These are phyloP conservation scores for Backusella westeae DNA, from an alignment of 192 early-diverging fungal genomes.

Conservation along the genomic window DNA sequence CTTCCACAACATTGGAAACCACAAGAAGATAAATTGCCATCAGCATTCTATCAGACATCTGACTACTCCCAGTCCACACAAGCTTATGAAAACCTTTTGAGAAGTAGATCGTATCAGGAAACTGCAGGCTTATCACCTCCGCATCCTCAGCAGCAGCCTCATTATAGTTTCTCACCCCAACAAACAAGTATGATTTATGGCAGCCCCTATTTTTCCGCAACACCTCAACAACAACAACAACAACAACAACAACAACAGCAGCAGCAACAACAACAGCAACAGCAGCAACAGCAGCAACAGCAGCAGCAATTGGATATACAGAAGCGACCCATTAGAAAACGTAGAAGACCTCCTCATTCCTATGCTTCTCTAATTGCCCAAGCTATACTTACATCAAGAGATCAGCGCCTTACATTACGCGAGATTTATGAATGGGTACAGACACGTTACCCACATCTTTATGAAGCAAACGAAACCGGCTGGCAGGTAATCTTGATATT, in stretches of 20 bases:
- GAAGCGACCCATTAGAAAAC: conserved; percentile 21
- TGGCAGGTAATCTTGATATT: conserved; percentile 67
- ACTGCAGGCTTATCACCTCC: background rate
- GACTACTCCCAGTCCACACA: conserved; percentile 9
- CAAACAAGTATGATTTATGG: conserved; percentile 5
- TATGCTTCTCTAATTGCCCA: conserved; percentile 83
- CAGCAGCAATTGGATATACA: conserved; percentile 11
- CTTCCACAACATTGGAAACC: background rate
- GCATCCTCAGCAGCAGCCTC: background rate
- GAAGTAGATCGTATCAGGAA: background rate
- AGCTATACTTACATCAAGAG: conserved; percentile 64
- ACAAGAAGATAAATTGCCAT: conserved; percentile 4
- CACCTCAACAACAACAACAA: background rate
- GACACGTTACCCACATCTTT: conserved; percentile 69
- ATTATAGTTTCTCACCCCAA: conserved; percentile 7
- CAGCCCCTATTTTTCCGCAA: background rate
- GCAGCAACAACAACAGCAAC: background rate
- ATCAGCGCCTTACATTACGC: conserved; percentile 68
- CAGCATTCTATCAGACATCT: conserved; percentile 5
- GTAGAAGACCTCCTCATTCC: conserved; percentile 63
- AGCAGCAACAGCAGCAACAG: conserved; percentile 5
- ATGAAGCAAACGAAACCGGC: conserved; percentile 64
- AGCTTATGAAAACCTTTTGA: background rate
- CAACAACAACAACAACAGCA: background rate
- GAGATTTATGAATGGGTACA: conserved; percentile 86